Conservation (phyloP, 2,329 filamentous ascomycete genomes). For the Proliferodiscus dingleyae region DNA sequence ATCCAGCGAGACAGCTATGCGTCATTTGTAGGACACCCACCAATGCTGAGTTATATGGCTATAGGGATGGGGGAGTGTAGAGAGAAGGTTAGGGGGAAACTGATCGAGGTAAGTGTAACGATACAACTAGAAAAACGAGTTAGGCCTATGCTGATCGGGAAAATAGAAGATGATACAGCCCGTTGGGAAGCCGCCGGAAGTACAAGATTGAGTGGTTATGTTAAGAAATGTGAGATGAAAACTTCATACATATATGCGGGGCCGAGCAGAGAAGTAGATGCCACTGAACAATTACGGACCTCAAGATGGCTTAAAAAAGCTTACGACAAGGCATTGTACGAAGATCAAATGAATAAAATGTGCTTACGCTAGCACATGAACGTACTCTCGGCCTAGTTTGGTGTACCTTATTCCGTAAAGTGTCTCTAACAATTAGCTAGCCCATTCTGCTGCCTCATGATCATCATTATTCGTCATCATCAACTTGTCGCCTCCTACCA, state of each 20-base stretch:
- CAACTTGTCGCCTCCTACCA: slow-evolving; percentile 14
- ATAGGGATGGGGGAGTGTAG: slow-evolving; percentile 82
- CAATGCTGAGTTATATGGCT: slow-evolving; percentile 81
- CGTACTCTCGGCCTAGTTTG: too few species aligned
- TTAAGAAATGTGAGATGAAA: not conserved
- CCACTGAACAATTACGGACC: too few species aligned
- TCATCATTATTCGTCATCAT: slow-evolving; percentile 6
- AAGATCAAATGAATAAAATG: too few species aligned
- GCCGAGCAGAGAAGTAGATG: too few species aligned
- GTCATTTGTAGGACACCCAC: slow-evolving; percentile 83
- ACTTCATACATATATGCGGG: too few species aligned
- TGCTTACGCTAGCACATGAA: too few species aligned
- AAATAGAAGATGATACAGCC: slow-evolving; percentile 63
- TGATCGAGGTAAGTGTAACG: slow-evolving; percentile 62
- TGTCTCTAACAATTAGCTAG: not conserved
- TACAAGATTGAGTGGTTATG: slow-evolving; percentile 35
- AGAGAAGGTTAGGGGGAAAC: slow-evolving; percentile 70
- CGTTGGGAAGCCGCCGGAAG: slow-evolving; percentile 61
- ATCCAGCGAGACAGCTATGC: slow-evolving; percentile 90
- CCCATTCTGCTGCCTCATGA: not conserved
- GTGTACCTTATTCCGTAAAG: too few species aligned
- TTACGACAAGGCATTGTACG: too few species aligned
- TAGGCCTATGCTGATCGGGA: not conserved
- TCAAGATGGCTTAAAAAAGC: too few species aligned
- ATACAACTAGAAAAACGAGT: not conserved